Evolutionary conservation across 2,329 filamentous ascomycete species (phyloP).

Genomic region (Penicillium sp.): DNA sequence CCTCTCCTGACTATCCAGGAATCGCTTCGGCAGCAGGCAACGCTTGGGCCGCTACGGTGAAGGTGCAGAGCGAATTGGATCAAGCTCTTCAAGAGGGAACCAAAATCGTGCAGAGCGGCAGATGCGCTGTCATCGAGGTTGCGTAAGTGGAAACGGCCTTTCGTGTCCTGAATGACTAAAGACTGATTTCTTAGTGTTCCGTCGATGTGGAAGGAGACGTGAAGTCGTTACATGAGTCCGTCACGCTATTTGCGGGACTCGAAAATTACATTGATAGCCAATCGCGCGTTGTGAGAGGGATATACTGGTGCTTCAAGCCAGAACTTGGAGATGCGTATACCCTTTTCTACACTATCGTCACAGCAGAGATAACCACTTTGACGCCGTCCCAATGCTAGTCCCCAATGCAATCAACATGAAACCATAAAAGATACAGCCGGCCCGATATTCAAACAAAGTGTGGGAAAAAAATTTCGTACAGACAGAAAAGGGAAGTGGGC

Average conservation of each 20-base stretch:
- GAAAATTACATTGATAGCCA: too few species aligned
- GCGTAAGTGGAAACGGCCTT: slow-evolving; percentile 14
- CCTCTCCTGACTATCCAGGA: slow-evolving; percentile 65
- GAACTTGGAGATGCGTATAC: background rate
- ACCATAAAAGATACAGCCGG: slow-evolving; percentile 22
- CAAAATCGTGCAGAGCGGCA: slow-evolving; percentile 57
- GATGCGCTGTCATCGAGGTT: slow-evolving; percentile 61
- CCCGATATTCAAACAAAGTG: slow-evolving; percentile 21
- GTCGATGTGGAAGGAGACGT: slow-evolving; percentile 25
- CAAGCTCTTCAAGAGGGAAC: slow-evolving; percentile 58
- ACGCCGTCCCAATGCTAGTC: slow-evolving; percentile 41
- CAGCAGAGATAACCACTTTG: slow-evolving; percentile 12
- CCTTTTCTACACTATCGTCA: slow-evolving; percentile 21
- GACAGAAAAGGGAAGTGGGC: slow-evolving; percentile 6
- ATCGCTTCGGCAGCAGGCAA: slow-evolving; percentile 66
- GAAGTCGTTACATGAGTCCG: background rate
- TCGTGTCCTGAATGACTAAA: background rate
- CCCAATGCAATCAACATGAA: slow-evolving; percentile 6
- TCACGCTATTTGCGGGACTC: too few species aligned
- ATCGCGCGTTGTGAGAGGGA: background rate
- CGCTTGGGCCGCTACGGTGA: slow-evolving; percentile 56
- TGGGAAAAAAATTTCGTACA: slow-evolving; percentile 30
- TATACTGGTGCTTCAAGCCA: background rate
- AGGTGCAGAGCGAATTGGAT: slow-evolving; percentile 56
- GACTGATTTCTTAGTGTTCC: slow-evolving; percentile 20